A percentile compares a stretch with the other conserved stretches of the same genome.
Conservation (phyloP, 106 monocot species). For the Hemerocallis citrina region DNA sequence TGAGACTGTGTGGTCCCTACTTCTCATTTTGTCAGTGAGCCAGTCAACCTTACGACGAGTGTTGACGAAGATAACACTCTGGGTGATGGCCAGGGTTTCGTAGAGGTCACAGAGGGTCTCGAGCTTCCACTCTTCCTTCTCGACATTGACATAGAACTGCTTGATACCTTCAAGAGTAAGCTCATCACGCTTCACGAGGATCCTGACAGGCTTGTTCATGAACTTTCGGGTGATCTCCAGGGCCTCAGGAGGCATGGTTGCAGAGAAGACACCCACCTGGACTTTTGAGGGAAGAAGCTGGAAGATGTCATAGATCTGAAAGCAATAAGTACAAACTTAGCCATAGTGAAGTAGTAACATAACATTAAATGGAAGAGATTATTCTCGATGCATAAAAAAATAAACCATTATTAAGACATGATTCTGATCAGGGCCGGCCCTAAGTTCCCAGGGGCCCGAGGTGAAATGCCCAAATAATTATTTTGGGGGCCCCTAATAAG, state of each 20-base stretch:
- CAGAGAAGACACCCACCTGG: slow-evolving; percentile 79
- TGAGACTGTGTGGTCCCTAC: slow-evolving; percentile 64
- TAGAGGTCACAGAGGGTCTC: slow-evolving; percentile 81
- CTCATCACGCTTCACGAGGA: slow-evolving; percentile 78
- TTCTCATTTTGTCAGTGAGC: slow-evolving; percentile 79
- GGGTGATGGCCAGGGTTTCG: slow-evolving; percentile 70
- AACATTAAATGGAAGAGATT: no score
- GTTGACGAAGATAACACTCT: slow-evolving; percentile 79
- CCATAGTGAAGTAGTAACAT: no score
- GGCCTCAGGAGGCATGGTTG: slow-evolving; percentile 82
- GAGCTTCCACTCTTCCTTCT: slow-evolving; percentile 73
- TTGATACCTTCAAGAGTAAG: slow-evolving; percentile 84
- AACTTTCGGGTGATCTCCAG: slow-evolving; percentile 78
- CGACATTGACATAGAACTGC: slow-evolving; percentile 73
- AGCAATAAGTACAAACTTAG: no score
- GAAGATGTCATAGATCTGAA: slow-evolving; percentile 79
- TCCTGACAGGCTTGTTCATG: slow-evolving; percentile 81
- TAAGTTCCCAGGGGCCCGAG: no score
- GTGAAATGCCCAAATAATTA: no score
- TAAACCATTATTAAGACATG: no score
- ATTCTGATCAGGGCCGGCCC: no score
- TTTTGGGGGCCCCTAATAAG: no score
- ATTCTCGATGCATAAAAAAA: no score
- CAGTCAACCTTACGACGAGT: slow-evolving; percentile 80
- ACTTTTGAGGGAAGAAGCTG: slow-evolving; percentile 69